These are phyloP conservation scores for Oemleria cerasiformis DNA, from an alignment of 306 rosid genomes.

Conservation along the genomic window DNA sequence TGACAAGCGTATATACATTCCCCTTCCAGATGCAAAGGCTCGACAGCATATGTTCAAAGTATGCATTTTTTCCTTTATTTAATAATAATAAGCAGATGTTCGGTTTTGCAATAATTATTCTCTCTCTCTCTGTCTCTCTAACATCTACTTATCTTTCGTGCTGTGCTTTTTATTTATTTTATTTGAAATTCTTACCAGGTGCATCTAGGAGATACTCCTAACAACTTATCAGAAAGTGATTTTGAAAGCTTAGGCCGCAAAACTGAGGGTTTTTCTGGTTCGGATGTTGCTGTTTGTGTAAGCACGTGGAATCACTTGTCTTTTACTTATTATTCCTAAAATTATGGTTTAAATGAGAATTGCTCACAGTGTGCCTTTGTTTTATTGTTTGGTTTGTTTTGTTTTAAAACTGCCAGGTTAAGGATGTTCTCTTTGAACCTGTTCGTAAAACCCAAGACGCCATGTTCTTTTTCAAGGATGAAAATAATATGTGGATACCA, in stretches of 20 bases:
- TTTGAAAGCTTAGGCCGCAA: conserved; percentile 74
- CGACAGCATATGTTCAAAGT: conserved; percentile 98
- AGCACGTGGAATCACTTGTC: conserved; percentile 34
- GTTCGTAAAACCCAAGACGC: conserved; percentile 99
- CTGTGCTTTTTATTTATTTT: conserved; percentile 12
- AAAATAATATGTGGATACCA: conserved; percentile 77
- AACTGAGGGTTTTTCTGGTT: conserved; percentile 96
- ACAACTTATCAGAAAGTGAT: conserved; percentile 80
- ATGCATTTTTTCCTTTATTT: conserved; percentile 26
- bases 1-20: conserved; percentile 97
- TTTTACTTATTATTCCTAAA: conserved; percentile 1
- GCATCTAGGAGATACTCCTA: conserved; percentile 98
- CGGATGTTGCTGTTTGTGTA: conserved; percentile 96
- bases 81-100: not conserved
- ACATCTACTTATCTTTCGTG: not conserved
- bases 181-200: conserved; percentile 51
- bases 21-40: conserved; percentile 92
- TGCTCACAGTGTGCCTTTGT: not conserved
- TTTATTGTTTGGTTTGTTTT: conserved; percentile 6
- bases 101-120: not conserved
- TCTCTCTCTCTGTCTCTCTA: not conserved
- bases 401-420: conserved; percentile 53
- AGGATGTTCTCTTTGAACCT: conserved; percentile 98
- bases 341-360: not conserved
- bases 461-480: conserved; percentile 69